Conservation (phyloP, 2,329 filamentous ascomycete species). For the Teratosphaeria epicoccoides region DNA sequence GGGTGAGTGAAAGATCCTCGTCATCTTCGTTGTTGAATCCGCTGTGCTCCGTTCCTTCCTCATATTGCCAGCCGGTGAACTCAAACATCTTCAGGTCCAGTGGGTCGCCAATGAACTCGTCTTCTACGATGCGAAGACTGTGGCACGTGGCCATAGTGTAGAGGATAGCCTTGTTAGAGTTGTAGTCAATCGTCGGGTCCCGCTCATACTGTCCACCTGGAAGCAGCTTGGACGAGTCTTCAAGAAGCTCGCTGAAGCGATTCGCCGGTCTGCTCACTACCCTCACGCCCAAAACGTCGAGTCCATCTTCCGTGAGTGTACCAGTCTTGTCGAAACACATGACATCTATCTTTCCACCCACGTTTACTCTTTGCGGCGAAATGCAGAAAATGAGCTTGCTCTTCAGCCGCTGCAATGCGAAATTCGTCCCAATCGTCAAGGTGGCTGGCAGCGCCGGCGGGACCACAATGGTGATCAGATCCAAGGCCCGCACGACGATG, state of each 20-base stretch:
- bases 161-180: conserved; percentile 58
- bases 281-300: conserved; percentile 84
- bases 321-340: conserved; percentile 99
- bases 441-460: conserved; percentile 91
- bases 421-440: conserved; percentile 91
- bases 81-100: conserved; percentile 98
- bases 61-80: conserved; percentile 84
- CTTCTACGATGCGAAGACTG: conserved; percentile 75
- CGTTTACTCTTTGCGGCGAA: conserved; percentile 91
- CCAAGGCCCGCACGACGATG: conserved; percentile 82
- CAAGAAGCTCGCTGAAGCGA: conserved; percentile 66
- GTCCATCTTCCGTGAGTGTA: conserved; percentile 90
- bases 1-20: conserved; percentile 57
- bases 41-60: conserved; percentile 67
- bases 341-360: conserved; percentile 88
- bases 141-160: conserved; percentile 98
- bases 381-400: conserved; percentile 93
- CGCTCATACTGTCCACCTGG: conserved; percentile 45
- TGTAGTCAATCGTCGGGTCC: conserved; percentile 50
- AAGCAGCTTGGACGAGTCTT: conserved; percentile 51
- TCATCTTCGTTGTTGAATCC: conserved; percentile 59
- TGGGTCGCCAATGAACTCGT: conserved; percentile 83
- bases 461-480: conserved; percentile 95
- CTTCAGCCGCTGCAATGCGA: conserved; percentile 77
- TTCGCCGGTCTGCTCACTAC: conserved; percentile 56